Base-by-base conservation (phyloP, 2,329 filamentous ascomycete species). In the Chrysoporthe cubensis region DNA sequence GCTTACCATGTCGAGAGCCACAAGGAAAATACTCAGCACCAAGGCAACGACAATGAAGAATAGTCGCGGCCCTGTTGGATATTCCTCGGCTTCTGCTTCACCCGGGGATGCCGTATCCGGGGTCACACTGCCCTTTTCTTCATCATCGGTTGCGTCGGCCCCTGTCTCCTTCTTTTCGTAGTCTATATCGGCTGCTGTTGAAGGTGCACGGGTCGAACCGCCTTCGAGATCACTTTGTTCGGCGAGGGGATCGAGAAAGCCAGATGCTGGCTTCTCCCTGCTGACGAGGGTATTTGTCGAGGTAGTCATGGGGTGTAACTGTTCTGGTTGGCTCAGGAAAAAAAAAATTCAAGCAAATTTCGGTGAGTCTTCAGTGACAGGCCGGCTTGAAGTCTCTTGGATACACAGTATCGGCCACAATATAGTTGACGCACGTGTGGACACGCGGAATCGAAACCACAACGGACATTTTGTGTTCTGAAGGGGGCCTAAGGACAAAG, bases 21-120 rank as follows among this genome's bases (percentile, higher is more conserved):
- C 76, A n/a, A 85, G 76, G 71, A 86, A 86, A 61, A 85, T 78
- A 66, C 78, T 80, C 50, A 85, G 74, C 8, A 82, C 76, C 8
- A 86, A 74, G 26, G 84, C 82, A 37, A 83, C 66, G 21, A 85
- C 77, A 64, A 86, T 82, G 71, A 82, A 78, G 62, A 75, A 69
- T 67, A 83, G 75, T 66, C 77, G 76, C 66, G 76, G 66, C 11
- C 81, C 81, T 7, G 74, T 70, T 1, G 80, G 81, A 65, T 83
- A 83, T 42, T 67, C 69, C 8, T 42, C 63, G 2, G 26, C 18
- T 18, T n/a, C 43, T 26, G 14, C 21, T 14, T 42, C 32, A 16
- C 59, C 21, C 18, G 50, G 3, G 13, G 46, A 32, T 48, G 37
- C 43, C 26, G 44, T 34, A 1, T 64, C 54, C 11, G 58, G 59